Evolutionary conservation across 352 stramenopile species (phyloP).

Genomic region (Pythium dissimile): DNA sequence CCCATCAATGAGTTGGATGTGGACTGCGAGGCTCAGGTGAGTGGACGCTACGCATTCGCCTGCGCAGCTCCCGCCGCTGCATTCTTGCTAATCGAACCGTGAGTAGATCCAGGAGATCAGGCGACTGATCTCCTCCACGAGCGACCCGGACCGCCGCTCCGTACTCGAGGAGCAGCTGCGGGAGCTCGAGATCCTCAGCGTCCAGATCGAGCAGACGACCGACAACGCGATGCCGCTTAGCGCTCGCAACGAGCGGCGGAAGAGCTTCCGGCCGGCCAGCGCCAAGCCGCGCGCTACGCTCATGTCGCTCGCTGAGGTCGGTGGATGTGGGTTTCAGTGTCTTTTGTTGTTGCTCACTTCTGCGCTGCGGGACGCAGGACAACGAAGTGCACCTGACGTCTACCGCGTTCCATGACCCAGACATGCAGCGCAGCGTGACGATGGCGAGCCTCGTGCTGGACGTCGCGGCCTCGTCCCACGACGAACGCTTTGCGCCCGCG

Average conservation of each 20-base stretch:
- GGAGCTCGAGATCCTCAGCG: slow-evolving; percentile 54
- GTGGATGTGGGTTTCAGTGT: neutral
- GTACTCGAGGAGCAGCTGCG: slow-evolving; percentile 66
- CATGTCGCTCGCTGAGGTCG: slow-evolving; percentile 47
- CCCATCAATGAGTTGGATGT: slow-evolving; percentile 68
- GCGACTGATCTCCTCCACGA: slow-evolving; percentile 68
- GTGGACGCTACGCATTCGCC: neutral
- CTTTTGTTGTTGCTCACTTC: neutral
- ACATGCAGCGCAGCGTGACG: slow-evolving; percentile 27
- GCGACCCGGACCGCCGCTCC: slow-evolving; percentile 48
- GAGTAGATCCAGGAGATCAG: slow-evolving; percentile 81
- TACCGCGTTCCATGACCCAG: neutral
- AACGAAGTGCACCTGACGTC: slow-evolving; percentile 50
- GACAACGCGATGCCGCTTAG: slow-evolving; percentile 1
- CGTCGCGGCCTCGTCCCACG: slow-evolving; percentile 63
- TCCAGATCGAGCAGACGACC: slow-evolving; percentile 38
- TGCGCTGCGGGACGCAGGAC: slow-evolving; percentile 25
- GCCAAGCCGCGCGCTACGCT: slow-evolving; percentile 57
- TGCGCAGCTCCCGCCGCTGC: neutral
- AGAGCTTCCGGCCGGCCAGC: slow-evolving; percentile 66
- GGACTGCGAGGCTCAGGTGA: slow-evolving; percentile 66
- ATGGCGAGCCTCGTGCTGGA: slow-evolving; percentile 43
- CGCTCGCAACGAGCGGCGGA: slow-evolving; percentile 32
- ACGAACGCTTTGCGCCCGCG: slow-evolving; percentile 38
- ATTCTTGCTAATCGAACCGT: too few relatives aligned